Conservation (phyloP, 305 asterid species). For the Fraxinus dipetala region DNA sequence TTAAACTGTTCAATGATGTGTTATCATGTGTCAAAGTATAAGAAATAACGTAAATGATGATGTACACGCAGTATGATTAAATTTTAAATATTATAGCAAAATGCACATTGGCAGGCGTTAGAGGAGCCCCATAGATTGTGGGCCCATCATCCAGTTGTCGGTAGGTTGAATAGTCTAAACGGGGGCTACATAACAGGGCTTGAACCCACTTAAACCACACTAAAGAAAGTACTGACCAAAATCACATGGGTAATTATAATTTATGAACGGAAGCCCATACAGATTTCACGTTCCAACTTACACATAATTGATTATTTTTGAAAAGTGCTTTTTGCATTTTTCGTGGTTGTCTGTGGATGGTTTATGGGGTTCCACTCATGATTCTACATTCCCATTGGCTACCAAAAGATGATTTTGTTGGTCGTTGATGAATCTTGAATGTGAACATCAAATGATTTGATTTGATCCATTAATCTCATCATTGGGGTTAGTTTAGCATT, state of each 20-base stretch:
- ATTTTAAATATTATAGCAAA: neutral
- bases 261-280: neutral
- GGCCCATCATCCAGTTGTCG: neutral
- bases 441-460: neutral
- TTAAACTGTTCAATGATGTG: no score
- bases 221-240: neutral
- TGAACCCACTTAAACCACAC: neutral
- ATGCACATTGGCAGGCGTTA: neutral
- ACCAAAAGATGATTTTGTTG: neutral
- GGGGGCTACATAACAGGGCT: neutral
- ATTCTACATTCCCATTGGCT: neutral
- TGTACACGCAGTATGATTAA: no score
- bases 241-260: neutral
- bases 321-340: neutral
- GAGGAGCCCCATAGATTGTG: neutral
- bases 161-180: neutral
- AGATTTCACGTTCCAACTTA: constrained; percentile 2
- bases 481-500: neutral
- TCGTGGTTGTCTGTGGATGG: neutral
- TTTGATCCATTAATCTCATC: neutral
- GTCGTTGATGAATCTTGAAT: neutral
- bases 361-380: neutral
- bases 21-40: no score
- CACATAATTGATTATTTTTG: neutral
- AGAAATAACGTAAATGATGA: no score